Conservation (phyloP, 306 rosid genomes). For the apple (Malus domestica) region ASM211411v1 NC_041803.1:52599501-52600000, state of each 20-base stretch:
- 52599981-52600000: background rate
- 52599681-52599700: background rate
- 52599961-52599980: background rate
- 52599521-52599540: slow-evolving; percentile 77
- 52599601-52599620: slow-evolving; percentile 94
- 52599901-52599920: background rate
- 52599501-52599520: slow-evolving; percentile 80
- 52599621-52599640: slow-evolving; percentile 87
- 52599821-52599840: background rate
- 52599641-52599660: slow-evolving; percentile 28
- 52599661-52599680: background rate
- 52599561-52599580: slow-evolving; percentile 87
- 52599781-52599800: background rate
- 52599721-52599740: background rate
- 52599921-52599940: background rate
- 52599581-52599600: slow-evolving; percentile 89
- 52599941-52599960: background rate
- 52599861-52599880: background rate
- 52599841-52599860: background rate
- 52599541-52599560: slow-evolving; percentile 91
- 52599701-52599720: background rate
- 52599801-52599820: background rate
- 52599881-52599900: background rate
- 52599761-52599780: background rate
- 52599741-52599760: background rate